A percentile compares a stretch with the other conserved stretches of the same genome.
These are phyloP conservation scores for Xylaria sp. DNA, from an alignment of 2,329 filamentous ascomycete species.

Conservation along the genomic window DNA sequence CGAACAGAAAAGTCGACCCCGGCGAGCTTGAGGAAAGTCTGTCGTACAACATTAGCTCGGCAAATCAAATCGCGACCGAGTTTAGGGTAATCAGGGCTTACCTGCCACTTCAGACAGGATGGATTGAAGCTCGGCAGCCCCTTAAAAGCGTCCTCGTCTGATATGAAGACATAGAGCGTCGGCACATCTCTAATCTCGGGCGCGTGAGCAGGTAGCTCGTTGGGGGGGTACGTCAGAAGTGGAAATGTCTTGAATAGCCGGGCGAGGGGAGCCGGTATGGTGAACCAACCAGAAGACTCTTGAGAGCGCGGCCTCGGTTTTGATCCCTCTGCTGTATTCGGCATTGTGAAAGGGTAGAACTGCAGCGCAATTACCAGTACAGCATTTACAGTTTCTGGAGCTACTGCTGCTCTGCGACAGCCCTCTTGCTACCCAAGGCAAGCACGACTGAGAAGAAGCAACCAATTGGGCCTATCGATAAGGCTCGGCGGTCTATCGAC, in stretches of 20 bases:
- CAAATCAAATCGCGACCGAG: not conserved
- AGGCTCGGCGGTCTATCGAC: not conserved
- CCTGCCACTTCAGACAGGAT: constrained; percentile 96
- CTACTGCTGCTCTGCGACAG: not conserved
- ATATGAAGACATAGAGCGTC: constrained; percentile 81
- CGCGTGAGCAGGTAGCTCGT: constrained; percentile 71
- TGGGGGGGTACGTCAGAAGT: constrained; percentile 77
- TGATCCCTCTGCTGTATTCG: constrained; percentile 17
- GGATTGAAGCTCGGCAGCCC: constrained; percentile 87
- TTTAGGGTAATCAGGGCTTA: constrained; percentile 54
- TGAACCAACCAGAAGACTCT: constrained; percentile 57
- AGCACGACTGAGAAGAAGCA: not conserved
- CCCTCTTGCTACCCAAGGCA: not conserved
- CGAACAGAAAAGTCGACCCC: constrained; percentile 73
- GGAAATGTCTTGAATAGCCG: constrained; percentile 87
- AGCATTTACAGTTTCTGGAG: not conserved
- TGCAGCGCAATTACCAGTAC: not conserved
- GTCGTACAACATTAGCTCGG: constrained; percentile 10
- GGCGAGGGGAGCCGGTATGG: constrained; percentile 80
- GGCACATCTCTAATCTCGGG: constrained; percentile 57
- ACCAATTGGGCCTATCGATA: constrained; percentile 18
- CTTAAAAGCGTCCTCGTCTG: constrained; percentile 67
- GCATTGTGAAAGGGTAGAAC: constrained; percentile 13
- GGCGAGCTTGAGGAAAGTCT: constrained; percentile 87
- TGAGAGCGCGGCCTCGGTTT: constrained; percentile 37